phyloP scores from a whole-genome alignment of 2,329 filamentous ascomycete species.

The Teratosphaeria pseudoeucalypti region DNA sequence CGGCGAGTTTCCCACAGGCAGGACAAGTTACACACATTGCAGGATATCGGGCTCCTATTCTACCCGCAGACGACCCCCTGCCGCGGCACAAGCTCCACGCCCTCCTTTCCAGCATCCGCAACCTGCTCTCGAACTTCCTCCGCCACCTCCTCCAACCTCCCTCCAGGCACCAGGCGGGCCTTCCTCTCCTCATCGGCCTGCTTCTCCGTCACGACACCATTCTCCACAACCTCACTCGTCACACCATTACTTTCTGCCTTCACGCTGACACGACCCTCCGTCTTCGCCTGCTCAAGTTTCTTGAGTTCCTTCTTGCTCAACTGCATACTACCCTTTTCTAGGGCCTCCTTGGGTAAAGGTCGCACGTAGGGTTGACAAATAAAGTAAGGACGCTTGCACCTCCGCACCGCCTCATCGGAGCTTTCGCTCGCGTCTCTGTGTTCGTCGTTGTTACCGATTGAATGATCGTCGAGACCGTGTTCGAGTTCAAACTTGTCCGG shows the following conservation, averaged over 20 bases:
- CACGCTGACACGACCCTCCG: neutral
- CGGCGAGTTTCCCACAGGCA: neutral
- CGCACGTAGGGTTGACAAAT: constrained; percentile 79
- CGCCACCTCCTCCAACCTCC: constrained; percentile 17
- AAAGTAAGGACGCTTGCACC: constrained; percentile 79
- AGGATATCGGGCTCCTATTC: neutral
- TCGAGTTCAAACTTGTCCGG: constrained; percentile 27
- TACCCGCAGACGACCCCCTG: constrained; percentile 37
- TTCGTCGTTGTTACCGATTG: neutral
- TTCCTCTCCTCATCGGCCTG: constrained; percentile 19
- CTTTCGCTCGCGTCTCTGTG: constrained; percentile 16
- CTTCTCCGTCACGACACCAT: constrained; percentile 11
- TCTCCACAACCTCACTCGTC: neutral
- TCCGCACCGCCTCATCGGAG: constrained; percentile 51
- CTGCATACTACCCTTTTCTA: constrained; percentile 25
- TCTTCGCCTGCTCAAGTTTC: constrained; percentile 16
- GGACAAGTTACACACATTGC: neutral
- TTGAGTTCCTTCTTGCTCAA: constrained; percentile 24
- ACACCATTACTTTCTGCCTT: neutral
- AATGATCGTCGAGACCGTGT: constrained; percentile 11
- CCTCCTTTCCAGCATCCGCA: neutral
- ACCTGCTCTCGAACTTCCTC: constrained; percentile 8
- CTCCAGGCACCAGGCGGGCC: constrained; percentile 17
- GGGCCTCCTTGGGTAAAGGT: constrained; percentile 76
- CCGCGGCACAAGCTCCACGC: constrained; percentile 27